A percentile compares a stretch with the other conserved stretches of the same genome.
These are phyloP conservation scores for Blastomyces emzantsi DNA, from an alignment of 2,329 filamentous ascomycete genomes.

Conservation along the genomic window DNA sequence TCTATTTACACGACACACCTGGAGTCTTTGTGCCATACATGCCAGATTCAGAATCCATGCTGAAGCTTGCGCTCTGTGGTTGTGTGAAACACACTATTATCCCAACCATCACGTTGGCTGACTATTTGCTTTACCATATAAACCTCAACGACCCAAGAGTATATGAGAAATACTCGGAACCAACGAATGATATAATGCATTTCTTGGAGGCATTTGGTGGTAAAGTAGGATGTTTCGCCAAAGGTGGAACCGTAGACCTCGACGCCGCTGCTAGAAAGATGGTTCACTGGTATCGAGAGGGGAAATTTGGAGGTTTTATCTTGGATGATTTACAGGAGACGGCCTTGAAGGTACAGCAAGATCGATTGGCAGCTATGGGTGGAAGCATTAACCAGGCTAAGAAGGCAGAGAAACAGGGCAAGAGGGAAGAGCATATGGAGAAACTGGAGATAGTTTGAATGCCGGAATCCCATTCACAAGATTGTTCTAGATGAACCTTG, in stretches of 20 bases:
- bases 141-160: constrained; percentile 57
- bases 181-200: constrained; percentile 75
- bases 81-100: constrained; percentile 87
- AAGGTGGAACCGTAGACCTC: constrained; percentile 60
- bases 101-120: constrained; percentile 65
- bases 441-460: background rate
- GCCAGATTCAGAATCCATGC: constrained; percentile 73
- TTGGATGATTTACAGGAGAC: constrained; percentile 65
- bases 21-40: constrained; percentile 95
- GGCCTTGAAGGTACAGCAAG: constrained; percentile 42
- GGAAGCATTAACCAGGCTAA: constrained; percentile 38
- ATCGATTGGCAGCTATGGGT: constrained; percentile 24
- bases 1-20: constrained; percentile 85
- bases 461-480: background rate
- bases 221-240: constrained; percentile 65
- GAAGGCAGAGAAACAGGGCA: constrained; percentile 31
- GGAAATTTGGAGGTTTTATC: constrained; percentile 64
- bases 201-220: constrained; percentile 62
- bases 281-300: constrained; percentile 71
- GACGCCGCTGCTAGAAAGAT: constrained; percentile 71
- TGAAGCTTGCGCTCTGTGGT: constrained; percentile 86
- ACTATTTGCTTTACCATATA: constrained; percentile 80
- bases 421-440: constrained; percentile 15
- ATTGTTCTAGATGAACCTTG: constrained; percentile 1
- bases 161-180: constrained; percentile 56